Base-by-base conservation (phyloP, 148 eudicot genomes). In the Euryodendron excelsum region DNA sequence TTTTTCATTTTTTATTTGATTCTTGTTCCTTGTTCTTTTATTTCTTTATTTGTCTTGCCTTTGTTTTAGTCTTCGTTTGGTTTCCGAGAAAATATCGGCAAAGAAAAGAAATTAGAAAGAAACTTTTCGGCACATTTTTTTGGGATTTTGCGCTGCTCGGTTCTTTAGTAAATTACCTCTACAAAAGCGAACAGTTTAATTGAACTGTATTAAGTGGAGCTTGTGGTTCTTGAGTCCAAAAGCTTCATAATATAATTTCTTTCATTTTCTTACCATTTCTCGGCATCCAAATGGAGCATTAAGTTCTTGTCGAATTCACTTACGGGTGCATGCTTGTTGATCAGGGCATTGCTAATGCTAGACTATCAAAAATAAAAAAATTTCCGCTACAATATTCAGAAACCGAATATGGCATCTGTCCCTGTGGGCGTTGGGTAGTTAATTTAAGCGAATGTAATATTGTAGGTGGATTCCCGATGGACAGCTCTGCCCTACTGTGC, bases 391-490 rank as follows among this genome's bases (percentile, higher is more conserved):
- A 53, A 47, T 70, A 1, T 47, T 17, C 36, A 0, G n/a, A 11
- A 28, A 70, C 30, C 39, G 27, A 21, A 15, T 31, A 20, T 1
- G 0, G 5, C 6, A 4, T 30, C 30, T 31, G 17, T 30, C 0
- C 2, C 3, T 72, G 30, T 6, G 25, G 3, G 8, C 18, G 15
- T 62, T 62, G 6, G 65, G 0, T 45, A n/a, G 6, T 63, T 64
- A 47, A 36, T n/a, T 5, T 18, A 4, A 21, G 23, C 12, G 30
- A 47, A 45, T 37, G 20, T 36, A 41, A 30, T 50, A 39, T 34
- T 66, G 33, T 78, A 94, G 98, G 98, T 96, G 99, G 99, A 96
- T 96, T 84, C 99, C 98, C 48, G 94, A 96, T 88, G 97, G 98
- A 77, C 99, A 91, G 88, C 92, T 95, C 20, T 95, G 99, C 81